Evolutionary conservation across 2,329 filamentous ascomycete species (phyloP).

Genomic region (Xylariaceae sp.): DNA sequence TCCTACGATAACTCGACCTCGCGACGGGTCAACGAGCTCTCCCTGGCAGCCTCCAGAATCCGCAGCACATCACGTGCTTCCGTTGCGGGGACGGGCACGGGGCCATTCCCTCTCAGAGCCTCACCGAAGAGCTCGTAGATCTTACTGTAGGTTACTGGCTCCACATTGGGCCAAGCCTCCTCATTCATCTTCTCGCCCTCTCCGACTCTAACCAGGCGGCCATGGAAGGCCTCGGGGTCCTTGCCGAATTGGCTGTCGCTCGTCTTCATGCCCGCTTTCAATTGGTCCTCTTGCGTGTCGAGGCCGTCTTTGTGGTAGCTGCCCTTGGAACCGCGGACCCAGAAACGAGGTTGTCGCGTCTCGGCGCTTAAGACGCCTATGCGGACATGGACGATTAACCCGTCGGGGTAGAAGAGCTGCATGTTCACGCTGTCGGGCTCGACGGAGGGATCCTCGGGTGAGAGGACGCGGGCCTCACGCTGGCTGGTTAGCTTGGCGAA

Average conservation of each 20-base stretch:
- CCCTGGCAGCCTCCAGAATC: slow-evolving; percentile 47
- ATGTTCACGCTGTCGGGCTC: slow-evolving; percentile 57
- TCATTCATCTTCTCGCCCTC: slow-evolving; percentile 46
- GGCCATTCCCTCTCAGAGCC: slow-evolving; percentile 43
- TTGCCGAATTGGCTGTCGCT: slow-evolving; percentile 59
- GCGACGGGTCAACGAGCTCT: slow-evolving; percentile 44
- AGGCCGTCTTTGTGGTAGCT: slow-evolving; percentile 67
- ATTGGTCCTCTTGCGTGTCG: slow-evolving; percentile 70
- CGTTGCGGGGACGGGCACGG: slow-evolving; percentile 48
- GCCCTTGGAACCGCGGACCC: slow-evolving; percentile 68
- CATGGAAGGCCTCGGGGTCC: slow-evolving; percentile 52
- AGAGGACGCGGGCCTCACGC: slow-evolving; percentile 41
- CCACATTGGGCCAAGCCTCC: slow-evolving; percentile 50
- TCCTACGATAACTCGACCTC: slow-evolving; percentile 36
- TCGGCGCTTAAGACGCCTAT: slow-evolving; percentile 65
- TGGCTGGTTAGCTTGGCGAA: slow-evolving; percentile 65
- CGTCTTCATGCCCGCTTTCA: slow-evolving; percentile 57
- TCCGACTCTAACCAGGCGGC: slow-evolving; percentile 52
- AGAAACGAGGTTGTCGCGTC: slow-evolving; percentile 64
- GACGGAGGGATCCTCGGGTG: slow-evolving; percentile 34
- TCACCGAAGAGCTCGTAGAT: slow-evolving; percentile 56
- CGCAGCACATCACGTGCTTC: slow-evolving; percentile 49
- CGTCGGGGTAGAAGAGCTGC: slow-evolving; percentile 59
- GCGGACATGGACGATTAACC: slow-evolving; percentile 62
- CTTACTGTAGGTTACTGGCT: slow-evolving; percentile 58